Conservation (phyloP, 345 rosid genomes). For the Arabidopsis arenosa region DNA sequence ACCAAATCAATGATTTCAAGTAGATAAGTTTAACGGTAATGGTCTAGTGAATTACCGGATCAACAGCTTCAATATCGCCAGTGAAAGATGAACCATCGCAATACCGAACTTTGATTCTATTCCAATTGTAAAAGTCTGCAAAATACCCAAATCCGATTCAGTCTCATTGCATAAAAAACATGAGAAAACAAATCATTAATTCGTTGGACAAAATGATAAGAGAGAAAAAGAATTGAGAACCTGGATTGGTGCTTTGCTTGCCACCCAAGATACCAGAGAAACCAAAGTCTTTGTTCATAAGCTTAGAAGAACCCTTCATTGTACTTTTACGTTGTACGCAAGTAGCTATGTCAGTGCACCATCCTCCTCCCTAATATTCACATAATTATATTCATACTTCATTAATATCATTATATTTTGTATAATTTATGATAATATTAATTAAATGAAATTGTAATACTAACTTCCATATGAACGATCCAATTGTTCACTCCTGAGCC, state of each 20-base stretch:
- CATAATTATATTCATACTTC: not conserved
- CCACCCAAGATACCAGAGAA: slow-evolving; percentile 90
- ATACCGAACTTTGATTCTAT: slow-evolving; percentile 84
- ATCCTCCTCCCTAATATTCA: slow-evolving; percentile 58
- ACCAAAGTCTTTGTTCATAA: slow-evolving; percentile 63
- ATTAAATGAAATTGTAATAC: not conserved
- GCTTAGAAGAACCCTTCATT: slow-evolving; percentile 79
- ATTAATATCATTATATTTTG: not conserved
- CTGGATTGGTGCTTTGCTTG: slow-evolving; percentile 71
- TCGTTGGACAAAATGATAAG: not conserved
- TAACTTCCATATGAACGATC: slow-evolving; percentile 87
- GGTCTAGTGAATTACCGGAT: slow-evolving; percentile 59
- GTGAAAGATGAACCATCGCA: slow-evolving; percentile 97
- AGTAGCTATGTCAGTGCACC: slow-evolving; percentile 73
- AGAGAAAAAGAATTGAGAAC: slow-evolving; percentile 41
- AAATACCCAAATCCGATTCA: not conserved
- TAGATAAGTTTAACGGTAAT: not conserved
- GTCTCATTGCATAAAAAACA: not conserved
- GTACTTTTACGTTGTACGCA: slow-evolving; percentile 71
- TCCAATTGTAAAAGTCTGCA: slow-evolving; percentile 91
- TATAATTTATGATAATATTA: not conserved
- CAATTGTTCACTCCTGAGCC: slow-evolving; percentile 86
- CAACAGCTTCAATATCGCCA: slow-evolving; percentile 74
- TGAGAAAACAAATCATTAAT: slow-evolving; percentile 12
- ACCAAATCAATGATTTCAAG: no score